These are phyloP conservation scores for Suillus spraguei DNA, from an alignment of 768 basidiomycete species.

Conservation along the genomic window DNA sequence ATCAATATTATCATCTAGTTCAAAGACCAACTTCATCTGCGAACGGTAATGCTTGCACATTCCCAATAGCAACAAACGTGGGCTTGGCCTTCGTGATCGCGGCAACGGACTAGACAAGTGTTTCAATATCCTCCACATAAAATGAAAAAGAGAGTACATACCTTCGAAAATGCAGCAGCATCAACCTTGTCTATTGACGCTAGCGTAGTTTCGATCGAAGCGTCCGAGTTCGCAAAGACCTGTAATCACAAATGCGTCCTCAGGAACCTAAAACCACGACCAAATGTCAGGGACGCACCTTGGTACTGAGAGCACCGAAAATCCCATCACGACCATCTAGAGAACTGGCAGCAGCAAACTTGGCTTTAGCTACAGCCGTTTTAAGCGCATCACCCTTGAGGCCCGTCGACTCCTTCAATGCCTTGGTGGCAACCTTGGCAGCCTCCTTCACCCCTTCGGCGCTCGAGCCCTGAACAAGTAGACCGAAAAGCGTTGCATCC, in stretches of 20 bases:
- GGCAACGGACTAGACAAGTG: constrained; percentile 54
- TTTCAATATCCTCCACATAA: background rate
- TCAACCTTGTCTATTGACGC: constrained; percentile 72
- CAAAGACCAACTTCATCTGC: constrained; percentile 83
- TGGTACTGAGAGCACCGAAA: constrained; percentile 58
- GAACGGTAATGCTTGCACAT: constrained; percentile 75
- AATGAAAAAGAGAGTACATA: constrained; percentile 30
- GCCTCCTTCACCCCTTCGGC: constrained; percentile 66
- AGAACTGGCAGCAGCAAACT: constrained; percentile 74
- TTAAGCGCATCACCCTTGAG: constrained; percentile 72
- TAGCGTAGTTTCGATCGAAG: constrained; percentile 63
- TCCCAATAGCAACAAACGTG: constrained; percentile 86
- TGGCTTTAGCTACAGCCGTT: constrained; percentile 85
- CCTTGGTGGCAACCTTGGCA: constrained; percentile 66
- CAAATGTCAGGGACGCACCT: constrained; percentile 45
- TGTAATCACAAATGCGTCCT: constrained; percentile 25
- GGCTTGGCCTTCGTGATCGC: constrained; percentile 75
- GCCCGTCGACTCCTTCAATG: constrained; percentile 52
- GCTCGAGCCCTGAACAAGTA: constrained; percentile 74
- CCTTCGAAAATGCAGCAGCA: constrained; percentile 70
- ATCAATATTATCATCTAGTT: constrained; percentile 20
- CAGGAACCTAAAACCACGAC: background rate
- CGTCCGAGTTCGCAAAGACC: constrained; percentile 61
- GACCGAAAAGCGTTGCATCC: constrained; percentile 86
- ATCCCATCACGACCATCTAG: constrained; percentile 73